A percentile compares a stretch with the other conserved stretches of the same genome.
Evolutionary conservation across 2,329 filamentous ascomycete genomes (phyloP).

Genomic region (Penicillium sp.): DNA sequence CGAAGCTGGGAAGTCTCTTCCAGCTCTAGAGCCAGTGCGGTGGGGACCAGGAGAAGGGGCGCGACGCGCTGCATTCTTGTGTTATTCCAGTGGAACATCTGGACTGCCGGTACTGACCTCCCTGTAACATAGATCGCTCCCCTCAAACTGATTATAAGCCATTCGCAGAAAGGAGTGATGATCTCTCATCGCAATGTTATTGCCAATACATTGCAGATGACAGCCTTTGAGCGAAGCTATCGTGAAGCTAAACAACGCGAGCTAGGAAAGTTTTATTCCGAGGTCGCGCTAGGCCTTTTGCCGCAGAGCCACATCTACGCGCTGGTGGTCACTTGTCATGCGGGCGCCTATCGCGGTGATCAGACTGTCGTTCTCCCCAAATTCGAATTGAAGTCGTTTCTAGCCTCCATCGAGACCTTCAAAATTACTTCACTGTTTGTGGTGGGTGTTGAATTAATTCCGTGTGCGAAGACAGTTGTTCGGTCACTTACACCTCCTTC

Average conservation of each 20-base stretch:
- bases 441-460: conserved; percentile 45
- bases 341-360: conserved; percentile 67
- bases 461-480: background rate
- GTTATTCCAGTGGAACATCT: conserved; percentile 77
- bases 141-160: conserved; percentile 8
- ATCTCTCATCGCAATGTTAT: conserved; percentile 78
- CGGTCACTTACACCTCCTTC: background rate
- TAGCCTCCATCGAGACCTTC: conserved; percentile 64
- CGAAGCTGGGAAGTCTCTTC: conserved; percentile 52
- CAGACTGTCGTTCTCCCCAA: conserved; percentile 67
- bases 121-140: background rate
- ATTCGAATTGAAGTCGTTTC: conserved; percentile 67
- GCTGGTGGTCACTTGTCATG: conserved; percentile 67
- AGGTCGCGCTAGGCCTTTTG: conserved; percentile 64
- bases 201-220: conserved; percentile 67
- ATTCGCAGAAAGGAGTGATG: conserved; percentile 71
- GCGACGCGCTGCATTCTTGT: conserved; percentile 70
- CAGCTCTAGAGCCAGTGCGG: conserved; percentile 39
- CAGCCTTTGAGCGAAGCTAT: conserved; percentile 48
- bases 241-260: conserved; percentile 22
- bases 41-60: conserved; percentile 46
- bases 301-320: conserved; percentile 82
- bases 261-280: conserved; percentile 52
- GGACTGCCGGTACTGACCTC: conserved; percentile 62
- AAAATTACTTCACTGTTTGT: conserved; percentile 67